A percentile compares a stretch with the other conserved stretches of the same genome.
These are phyloP conservation scores for Pueraria montana DNA, from an alignment of 306 rosid genomes.

Conservation along the genomic window DNA sequence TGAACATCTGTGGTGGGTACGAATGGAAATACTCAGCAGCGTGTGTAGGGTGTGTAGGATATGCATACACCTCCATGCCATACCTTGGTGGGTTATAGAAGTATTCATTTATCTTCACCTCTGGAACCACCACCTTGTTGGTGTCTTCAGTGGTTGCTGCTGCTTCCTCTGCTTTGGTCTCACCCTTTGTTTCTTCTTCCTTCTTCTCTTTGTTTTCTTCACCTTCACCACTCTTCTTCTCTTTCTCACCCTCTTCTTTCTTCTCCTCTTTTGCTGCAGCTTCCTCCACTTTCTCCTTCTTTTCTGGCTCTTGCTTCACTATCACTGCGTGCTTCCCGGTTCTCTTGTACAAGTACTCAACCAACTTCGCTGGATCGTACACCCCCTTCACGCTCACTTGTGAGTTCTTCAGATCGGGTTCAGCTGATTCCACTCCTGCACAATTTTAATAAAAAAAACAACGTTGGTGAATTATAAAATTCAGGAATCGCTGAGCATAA, in stretches of 20 bases:
- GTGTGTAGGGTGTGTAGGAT: not conserved
- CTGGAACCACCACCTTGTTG: slow-evolving; percentile 51
- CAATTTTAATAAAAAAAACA: not conserved
- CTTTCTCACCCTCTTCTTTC: slow-evolving; percentile 44
- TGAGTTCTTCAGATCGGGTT: slow-evolving; percentile 78
- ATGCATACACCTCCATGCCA: slow-evolving; percentile 62
- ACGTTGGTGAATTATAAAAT: not conserved
- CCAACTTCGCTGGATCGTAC: slow-evolving; percentile 71
- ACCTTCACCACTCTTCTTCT: slow-evolving; percentile 43
- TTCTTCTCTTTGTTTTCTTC: slow-evolving; percentile 33
- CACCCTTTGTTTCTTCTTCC: slow-evolving; percentile 25
- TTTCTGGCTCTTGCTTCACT: slow-evolving; percentile 66
- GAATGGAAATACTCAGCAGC: not conserved
- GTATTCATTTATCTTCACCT: slow-evolving; percentile 59
- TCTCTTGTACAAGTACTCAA: slow-evolving; percentile 67
- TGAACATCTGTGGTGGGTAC: slow-evolving; percentile 79
- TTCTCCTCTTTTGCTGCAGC: slow-evolving; percentile 45
- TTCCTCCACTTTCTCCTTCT: slow-evolving; percentile 51
- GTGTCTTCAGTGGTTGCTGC: slow-evolving; percentile 48
- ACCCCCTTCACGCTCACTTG: slow-evolving; percentile 79
- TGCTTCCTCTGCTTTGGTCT: not conserved
- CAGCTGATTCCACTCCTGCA: slow-evolving; percentile 87
- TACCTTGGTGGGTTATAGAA: slow-evolving; percentile 56
- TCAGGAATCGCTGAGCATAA: not conserved
- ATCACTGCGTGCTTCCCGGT: slow-evolving; percentile 79